A percentile compares a stretch with the other conserved stretches of the same genome.
phyloP scores from a whole-genome alignment of 345 rosid genomes.

The Populus simonii region DNA sequence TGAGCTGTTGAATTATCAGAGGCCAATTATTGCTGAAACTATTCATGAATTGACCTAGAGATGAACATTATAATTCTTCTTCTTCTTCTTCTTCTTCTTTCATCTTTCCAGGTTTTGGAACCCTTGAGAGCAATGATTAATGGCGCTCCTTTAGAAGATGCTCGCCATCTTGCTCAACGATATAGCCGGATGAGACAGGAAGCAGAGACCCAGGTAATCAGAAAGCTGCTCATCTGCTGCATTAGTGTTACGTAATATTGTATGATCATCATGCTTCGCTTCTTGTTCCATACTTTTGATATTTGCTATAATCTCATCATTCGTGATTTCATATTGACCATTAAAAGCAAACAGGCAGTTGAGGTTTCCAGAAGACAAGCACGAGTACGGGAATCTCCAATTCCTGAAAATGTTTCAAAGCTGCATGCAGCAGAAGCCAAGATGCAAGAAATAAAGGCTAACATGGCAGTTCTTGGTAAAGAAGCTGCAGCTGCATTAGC shows the following conservation, averaged over 20 bases:
- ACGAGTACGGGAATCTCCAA: constrained; percentile 73
- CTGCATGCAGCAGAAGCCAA: constrained; percentile 79
- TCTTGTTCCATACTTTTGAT: constrained; percentile 4
- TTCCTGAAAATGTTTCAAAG: constrained; percentile 88
- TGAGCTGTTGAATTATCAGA: not conserved
- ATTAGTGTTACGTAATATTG: constrained; percentile 2
- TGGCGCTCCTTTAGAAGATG: constrained; percentile 84
- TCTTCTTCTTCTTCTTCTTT: not conserved
- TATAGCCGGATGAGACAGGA: constrained; percentile 99
- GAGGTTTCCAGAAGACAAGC: constrained; percentile 79
- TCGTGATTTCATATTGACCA: constrained; percentile 21
- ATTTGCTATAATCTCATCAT: constrained; percentile 24
- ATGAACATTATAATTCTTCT: too few species aligned
- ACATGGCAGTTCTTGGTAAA: constrained; percentile 95
- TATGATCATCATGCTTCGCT: not conserved
- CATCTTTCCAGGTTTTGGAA: constrained; percentile 60
- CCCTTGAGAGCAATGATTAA: constrained; percentile 83
- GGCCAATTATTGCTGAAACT: not conserved
- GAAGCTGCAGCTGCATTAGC: constrained; percentile 97
- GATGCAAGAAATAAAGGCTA: constrained; percentile 81
- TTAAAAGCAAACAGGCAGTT: constrained; percentile 56
- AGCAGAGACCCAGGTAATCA: constrained; percentile 81
- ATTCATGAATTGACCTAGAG: not conserved
- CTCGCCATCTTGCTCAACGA: constrained; percentile 97
- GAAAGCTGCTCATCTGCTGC: constrained; percentile 4